These are phyloP conservation scores for Nyctanthes arbortristis DNA, from an alignment of 257 asterid genomes.

Conservation along the genomic window DNA sequence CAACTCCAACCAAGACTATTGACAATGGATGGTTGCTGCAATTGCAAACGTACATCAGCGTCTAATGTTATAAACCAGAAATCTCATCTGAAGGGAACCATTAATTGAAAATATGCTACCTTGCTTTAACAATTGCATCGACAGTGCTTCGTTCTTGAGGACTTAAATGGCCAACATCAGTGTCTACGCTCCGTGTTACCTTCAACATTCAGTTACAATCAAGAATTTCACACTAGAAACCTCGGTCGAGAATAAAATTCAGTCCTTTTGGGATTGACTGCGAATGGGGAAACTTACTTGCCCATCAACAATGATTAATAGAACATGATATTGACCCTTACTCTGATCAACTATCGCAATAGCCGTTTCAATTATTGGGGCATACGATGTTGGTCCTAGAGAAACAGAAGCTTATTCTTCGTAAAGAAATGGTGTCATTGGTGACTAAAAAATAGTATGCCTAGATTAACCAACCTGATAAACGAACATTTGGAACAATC, in stretches of 20 bases:
- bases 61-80: not conserved
- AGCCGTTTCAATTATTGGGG: slow-evolving; percentile 85
- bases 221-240: not conserved
- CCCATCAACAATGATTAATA: slow-evolving; percentile 89
- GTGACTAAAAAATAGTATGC: not conserved
- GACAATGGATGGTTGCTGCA: too few species aligned
- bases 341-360: slow-evolving; percentile 79
- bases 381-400: slow-evolving; percentile 88
- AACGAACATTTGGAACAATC: slow-evolving; percentile 55
- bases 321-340: slow-evolving; percentile 85
- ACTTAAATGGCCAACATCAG: slow-evolving; percentile 58
- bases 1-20: slow-evolving; percentile 89
- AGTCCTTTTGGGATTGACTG: not conserved
- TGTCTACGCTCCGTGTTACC: slow-evolving; percentile 87
- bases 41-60: too few species aligned
- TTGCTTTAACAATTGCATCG: slow-evolving; percentile 82
- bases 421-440: slow-evolving; percentile 2
- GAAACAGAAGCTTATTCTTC: slow-evolving; percentile 3
- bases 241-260: not conserved
- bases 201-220: slow-evolving; percentile 7
- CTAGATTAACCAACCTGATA: slow-evolving; percentile 56
- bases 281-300: slow-evolving; percentile 44
- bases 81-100: not conserved
- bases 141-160: slow-evolving; percentile 76
- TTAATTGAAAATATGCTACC: slow-evolving; percentile 36